Evolutionary conservation across 495 filamentous ascomycete genomes (phyloP).

Genomic region (Tricharina praecox): DNA sequence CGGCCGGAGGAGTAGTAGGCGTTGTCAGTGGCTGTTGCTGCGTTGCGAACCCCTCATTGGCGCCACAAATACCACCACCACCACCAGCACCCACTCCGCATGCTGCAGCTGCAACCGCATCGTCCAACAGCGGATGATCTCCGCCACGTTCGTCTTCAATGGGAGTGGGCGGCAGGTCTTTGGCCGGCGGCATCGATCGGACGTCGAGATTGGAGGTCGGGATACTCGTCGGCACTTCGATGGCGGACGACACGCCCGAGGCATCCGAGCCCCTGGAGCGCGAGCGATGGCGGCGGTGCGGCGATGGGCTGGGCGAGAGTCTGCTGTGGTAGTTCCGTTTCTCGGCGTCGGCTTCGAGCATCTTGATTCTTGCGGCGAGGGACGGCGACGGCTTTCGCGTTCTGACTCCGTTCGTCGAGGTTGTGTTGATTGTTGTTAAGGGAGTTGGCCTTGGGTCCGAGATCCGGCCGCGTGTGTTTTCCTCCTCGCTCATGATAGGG

Average conservation of each 20-base stretch:
- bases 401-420: too few relatives aligned
- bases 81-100: background rate
- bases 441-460: constrained; percentile 20
- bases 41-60: constrained; percentile 25
- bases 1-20: constrained; percentile 30
- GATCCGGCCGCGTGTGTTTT: constrained; percentile 22
- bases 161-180: constrained; percentile 25
- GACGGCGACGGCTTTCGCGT: constrained; percentile 26
- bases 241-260: constrained; percentile 4
- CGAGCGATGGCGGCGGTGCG: constrained; percentile 16
- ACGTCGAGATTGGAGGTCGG: background rate
- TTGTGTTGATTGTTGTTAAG: constrained; percentile 15
- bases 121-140: constrained; percentile 29
- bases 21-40: too few relatives aligned
- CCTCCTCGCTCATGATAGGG: too few relatives aligned
- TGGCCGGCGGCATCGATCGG: constrained; percentile 4
- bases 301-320: constrained; percentile 23
- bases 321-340: constrained; percentile 17
- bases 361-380: constrained; percentile 26
- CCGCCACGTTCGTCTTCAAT: constrained; percentile 21
- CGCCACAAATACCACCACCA: too few relatives aligned
- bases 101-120: background rate
- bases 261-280: constrained; percentile 1
- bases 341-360: constrained; percentile 27
- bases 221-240: constrained; percentile 4